phyloP scores from a whole-genome alignment of 305 asterid genomes.

The Fraxinus nigra region DNA sequence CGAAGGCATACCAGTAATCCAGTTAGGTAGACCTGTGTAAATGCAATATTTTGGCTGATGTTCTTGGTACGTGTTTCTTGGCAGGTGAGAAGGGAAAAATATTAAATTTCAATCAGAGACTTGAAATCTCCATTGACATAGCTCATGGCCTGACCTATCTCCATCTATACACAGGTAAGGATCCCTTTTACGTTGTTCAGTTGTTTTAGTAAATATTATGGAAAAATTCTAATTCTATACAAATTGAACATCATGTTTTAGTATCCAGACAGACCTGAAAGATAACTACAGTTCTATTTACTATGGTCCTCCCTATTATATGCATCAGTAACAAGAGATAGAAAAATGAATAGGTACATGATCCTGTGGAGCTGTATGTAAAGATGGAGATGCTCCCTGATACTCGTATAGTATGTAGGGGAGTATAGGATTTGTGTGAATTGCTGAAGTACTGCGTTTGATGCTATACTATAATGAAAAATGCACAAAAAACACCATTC shows the following conservation, averaged over 20 bases:
- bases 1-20: slow-evolving; percentile 12
- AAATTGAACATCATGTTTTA: background rate
- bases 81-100: slow-evolving; percentile 67
- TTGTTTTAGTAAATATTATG: slow-evolving; percentile 12
- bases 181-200: slow-evolving; percentile 14
- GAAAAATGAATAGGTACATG: background rate
- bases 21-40: background rate
- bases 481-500: background rate
- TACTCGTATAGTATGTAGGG: background rate
- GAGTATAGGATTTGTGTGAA: background rate
- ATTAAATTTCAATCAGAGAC: slow-evolving; percentile 86
- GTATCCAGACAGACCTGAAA: background rate
- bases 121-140: slow-evolving; percentile 82
- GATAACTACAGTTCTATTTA: background rate
- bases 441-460: background rate
- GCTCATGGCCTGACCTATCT: slow-evolving; percentile 93
- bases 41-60: slow-evolving; percentile 19
- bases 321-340: background rate
- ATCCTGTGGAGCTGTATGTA: background rate
- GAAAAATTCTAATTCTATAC: background rate
- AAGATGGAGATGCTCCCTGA: background rate
- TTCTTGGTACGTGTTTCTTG: slow-evolving; percentile 47
- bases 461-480: background rate
- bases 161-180: slow-evolving; percentile 87
- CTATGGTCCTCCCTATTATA: background rate